Evolutionary conservation across 2,329 filamentous ascomycete species (phyloP), one percentile per base, ranked within the genome.

Genomic region (Sporothrix phasma): DNA sequence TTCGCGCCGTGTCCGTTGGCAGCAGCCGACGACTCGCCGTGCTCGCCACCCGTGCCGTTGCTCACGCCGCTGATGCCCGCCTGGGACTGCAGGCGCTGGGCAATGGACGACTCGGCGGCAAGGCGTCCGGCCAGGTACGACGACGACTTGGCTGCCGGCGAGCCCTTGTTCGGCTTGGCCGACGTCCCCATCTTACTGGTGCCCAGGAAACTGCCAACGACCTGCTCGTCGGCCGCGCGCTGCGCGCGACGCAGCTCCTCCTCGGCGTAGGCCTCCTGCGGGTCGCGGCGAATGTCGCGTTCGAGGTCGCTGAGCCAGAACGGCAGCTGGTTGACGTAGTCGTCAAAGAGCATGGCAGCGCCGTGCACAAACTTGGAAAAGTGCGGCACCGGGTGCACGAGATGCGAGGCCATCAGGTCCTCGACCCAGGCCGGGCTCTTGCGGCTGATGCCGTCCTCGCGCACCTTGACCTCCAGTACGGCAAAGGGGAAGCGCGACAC

Each of bases 311-410:
- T 88, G 39, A 97, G 83, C 94, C 94, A 99, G 78, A 97, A 97
- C 15, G 94, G 94, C 71, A 97, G 86, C 67, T 86, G 92, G 77
- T 97, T 97, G 74, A 99, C 92, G 72, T 96, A 86, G 75, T 99
- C 91, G 71, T 97, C 94, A 69, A 97, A 97, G 2, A 99, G 81
- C 45, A 88, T 87, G 7, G 93, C 92, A 4, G 95, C 87, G 66
- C 94, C 94, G 71, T 99, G 93, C 2, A 96, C 89, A 70, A 97
- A 99, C 75, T 99, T 99, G 71, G 92, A 97, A 77, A 99, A 99
- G 60, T 89, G 86, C 1, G 92, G 90, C 0, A 89, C 87, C 53
- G 92, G 86, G 73, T 96, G 92, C 67, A 99, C 89, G 4, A 99
- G 83, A 74, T 99, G 93, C 5, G 92, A 97, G 61, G 84, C 82